These are phyloP conservation scores for Cytospora chrysosperma DNA, from an alignment of 2,329 filamentous ascomycete genomes.

Conservation along the genomic window DNA sequence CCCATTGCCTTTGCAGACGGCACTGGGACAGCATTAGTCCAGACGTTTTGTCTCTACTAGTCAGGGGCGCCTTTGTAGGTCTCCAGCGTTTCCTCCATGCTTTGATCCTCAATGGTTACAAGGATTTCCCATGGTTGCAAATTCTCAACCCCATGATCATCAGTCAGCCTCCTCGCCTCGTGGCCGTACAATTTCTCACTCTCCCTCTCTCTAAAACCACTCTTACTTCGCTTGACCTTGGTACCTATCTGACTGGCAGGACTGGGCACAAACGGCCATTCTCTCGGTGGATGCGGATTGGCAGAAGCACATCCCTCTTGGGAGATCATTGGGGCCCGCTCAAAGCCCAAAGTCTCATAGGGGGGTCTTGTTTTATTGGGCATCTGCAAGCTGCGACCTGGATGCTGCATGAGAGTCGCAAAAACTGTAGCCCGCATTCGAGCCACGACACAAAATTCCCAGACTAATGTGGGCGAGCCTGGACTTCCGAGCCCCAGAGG, in stretches of 20 bases:
- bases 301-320: conserved; percentile 5
- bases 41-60: background rate
- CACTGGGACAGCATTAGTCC: background rate
- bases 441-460: conserved; percentile 40
- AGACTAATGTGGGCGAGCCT: conserved; percentile 36
- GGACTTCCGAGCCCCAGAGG: conserved; percentile 23
- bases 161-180: conserved; percentile 3
- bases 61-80: background rate
- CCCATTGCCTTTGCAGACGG: background rate
- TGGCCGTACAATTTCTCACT: background rate
- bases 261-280: background rate
- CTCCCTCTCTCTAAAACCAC: background rate
- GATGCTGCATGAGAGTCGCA: conserved; percentile 25
- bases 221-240: background rate
- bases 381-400: conserved; percentile 22
- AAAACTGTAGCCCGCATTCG: conserved; percentile 37
- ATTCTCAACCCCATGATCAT: conserved; percentile 7
- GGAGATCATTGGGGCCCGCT: conserved; percentile 21
- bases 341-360: conserved; percentile 21
- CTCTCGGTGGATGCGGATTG: conserved; percentile 1
- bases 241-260: background rate
- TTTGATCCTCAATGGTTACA: background rate
- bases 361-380: conserved; percentile 20
- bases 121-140: background rate
- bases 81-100: background rate